These are phyloP conservation scores for Arctium lappa DNA, from an alignment of 129 eudicot species.

Conservation along the genomic window DNA sequence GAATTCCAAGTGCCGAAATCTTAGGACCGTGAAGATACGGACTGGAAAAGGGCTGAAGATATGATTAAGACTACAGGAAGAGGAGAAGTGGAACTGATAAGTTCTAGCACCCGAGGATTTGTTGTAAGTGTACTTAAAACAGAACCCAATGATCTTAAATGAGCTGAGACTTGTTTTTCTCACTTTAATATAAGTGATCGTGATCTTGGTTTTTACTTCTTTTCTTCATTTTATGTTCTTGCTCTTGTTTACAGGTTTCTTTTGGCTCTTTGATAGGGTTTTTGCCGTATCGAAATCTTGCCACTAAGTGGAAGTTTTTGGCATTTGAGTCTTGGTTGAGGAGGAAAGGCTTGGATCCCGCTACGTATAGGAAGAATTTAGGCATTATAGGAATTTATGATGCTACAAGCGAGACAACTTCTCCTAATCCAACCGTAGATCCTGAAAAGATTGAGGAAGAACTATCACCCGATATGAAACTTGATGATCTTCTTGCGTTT, in stretches of 20 bases:
- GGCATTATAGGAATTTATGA: constrained; percentile 65
- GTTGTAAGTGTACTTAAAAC: constrained; percentile 48
- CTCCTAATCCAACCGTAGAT: constrained; percentile 31
- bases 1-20: constrained; percentile 17
- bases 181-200: neutral
- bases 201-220: constrained; percentile 11
- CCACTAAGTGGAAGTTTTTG: constrained; percentile 76
- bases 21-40: constrained; percentile 66
- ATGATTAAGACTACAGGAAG: constrained; percentile 54
- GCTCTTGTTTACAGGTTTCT: constrained; percentile 59
- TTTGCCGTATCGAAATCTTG: constrained; percentile 80
- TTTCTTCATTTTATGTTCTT: constrained; percentile 19
- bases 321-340: constrained; percentile 98
- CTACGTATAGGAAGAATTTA: constrained; percentile 56
- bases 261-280: constrained; percentile 91
- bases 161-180: neutral
- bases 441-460: constrained; percentile 32
- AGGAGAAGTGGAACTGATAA: constrained; percentile 78
- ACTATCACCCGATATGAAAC: constrained; percentile 61
- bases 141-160: constrained; percentile 10
- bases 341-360: constrained; percentile 75
- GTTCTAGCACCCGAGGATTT: constrained; percentile 77
- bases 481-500: constrained; percentile 67
- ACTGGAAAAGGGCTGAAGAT: constrained; percentile 75
- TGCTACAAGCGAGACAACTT: constrained; percentile 18